These are phyloP conservation scores for Karstenula rhodostoma DNA, from an alignment of 2,329 filamentous ascomycete genomes.

Conservation along the genomic window DNA sequence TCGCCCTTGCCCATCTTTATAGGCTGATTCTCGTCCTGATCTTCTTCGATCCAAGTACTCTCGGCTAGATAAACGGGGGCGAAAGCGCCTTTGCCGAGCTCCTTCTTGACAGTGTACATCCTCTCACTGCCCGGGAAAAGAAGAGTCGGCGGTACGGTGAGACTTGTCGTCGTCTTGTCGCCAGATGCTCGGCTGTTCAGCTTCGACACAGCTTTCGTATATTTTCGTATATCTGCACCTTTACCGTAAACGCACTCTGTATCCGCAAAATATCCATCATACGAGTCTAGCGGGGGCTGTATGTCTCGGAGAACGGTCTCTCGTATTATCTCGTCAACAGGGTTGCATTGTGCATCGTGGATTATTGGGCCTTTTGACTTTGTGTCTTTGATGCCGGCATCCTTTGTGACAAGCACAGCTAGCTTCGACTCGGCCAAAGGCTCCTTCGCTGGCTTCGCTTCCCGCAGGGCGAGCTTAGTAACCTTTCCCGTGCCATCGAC, in stretches of 20 bases:
- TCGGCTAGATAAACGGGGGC: conserved; percentile 94
- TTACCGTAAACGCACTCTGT: conserved; percentile 69
- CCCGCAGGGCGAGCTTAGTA: conserved; percentile 61
- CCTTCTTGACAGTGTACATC: conserved; percentile 80
- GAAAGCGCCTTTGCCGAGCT: conserved; percentile 92
- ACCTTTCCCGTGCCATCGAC: conserved; percentile 54
- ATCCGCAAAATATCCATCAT: conserved; percentile 82
- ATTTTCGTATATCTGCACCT: conserved; percentile 81
- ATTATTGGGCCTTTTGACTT: conserved; percentile 75
- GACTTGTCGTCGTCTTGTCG: conserved; percentile 69
- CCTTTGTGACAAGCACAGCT: conserved; percentile 29
- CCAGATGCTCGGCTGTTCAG: conserved; percentile 61
- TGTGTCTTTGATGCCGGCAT: conserved; percentile 49
- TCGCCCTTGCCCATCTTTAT: conserved; percentile 69
- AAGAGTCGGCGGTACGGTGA: conserved; percentile 69
- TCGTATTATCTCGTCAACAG: conserved; percentile 79
- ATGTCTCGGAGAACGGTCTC: conserved; percentile 77
- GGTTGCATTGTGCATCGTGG: conserved; percentile 85
- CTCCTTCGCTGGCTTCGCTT: conserved; percentile 48
- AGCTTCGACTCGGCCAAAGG: conserved; percentile 28
- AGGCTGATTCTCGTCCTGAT: conserved; percentile 52
- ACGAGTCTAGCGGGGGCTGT: conserved; percentile 76
- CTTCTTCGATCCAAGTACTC: conserved; percentile 66
- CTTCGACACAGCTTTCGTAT: conserved; percentile 72
- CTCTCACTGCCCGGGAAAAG: conserved; percentile 71